phyloP scores from a whole-genome alignment of 2,329 filamentous ascomycete genomes.

The Paraphoma chrysanthemicola region DNA sequence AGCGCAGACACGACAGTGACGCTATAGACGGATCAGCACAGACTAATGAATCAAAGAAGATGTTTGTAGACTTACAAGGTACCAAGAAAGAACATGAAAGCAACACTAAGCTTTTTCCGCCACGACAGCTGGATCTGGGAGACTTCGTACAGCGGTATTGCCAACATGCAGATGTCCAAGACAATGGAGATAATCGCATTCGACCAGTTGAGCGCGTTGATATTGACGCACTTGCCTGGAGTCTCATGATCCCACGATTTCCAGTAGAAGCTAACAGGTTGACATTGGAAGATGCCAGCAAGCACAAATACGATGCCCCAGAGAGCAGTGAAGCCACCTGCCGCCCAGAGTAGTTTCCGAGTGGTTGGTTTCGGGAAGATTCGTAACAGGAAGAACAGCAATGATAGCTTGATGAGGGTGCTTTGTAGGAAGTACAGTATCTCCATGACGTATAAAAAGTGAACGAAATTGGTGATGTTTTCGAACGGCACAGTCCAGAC shows the following conservation, averaged over 20 bases:
- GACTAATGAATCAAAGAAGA: not conserved
- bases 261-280: slow-evolving; percentile 40
- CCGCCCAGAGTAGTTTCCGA: slow-evolving; percentile 12
- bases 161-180: slow-evolving; percentile 29
- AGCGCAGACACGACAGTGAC: slow-evolving; percentile 48
- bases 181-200: slow-evolving; percentile 36
- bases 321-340: slow-evolving; percentile 22
- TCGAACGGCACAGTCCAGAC: slow-evolving; percentile 55
- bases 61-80: slow-evolving; percentile 28
- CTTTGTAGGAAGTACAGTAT: slow-evolving; percentile 37
- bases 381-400: slow-evolving; percentile 33
- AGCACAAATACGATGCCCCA: slow-evolving; percentile 24
- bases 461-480: slow-evolving; percentile 51
- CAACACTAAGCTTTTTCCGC: slow-evolving; percentile 42
- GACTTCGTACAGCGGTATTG: slow-evolving; percentile 40
- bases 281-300: slow-evolving; percentile 35
- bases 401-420: slow-evolving; percentile 27
- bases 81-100: slow-evolving; percentile 43
- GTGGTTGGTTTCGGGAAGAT: slow-evolving; percentile 30
- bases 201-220: slow-evolving; percentile 40
- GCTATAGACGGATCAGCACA: slow-evolving; percentile 11
- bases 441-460: slow-evolving; percentile 32
- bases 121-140: slow-evolving; percentile 31
- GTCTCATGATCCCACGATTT: slow-evolving; percentile 28
- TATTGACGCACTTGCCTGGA: slow-evolving; percentile 32